Evolutionary conservation across 2,329 filamentous ascomycete species (phyloP).

Genomic region (Fusarium nodosum): DNA sequence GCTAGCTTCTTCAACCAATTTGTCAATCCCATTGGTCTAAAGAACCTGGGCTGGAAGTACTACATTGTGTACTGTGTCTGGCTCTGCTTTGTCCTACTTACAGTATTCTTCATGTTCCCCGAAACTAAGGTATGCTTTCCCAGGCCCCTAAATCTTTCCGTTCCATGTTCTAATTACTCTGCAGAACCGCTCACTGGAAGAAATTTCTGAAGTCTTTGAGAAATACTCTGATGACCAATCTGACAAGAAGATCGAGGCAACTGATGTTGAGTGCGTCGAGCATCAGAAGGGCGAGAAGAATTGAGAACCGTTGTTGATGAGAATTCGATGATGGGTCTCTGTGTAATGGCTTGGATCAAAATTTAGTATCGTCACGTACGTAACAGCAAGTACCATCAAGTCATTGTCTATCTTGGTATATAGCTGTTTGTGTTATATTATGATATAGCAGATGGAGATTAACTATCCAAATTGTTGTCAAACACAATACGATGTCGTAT

Average conservation of each 20-base stretch:
- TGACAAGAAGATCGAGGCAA: fast-evolving
- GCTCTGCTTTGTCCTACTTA: conserved; percentile 55
- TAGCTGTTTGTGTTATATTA: background rate
- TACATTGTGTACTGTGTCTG: conserved; percentile 60
- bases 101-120: conserved; percentile 58
- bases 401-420: background rate
- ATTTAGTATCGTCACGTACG: no score
- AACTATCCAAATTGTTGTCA: fast-evolving
- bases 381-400: background rate
- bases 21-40: conserved; percentile 57
- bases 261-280: background rate
- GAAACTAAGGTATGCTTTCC: conserved; percentile 47
- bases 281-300: background rate
- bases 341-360: fast-evolving
- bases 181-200: background rate
- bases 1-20: conserved; percentile 57
- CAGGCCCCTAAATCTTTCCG: fast-evolving
- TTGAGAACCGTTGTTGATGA: background rate
- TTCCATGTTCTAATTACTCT: background rate
- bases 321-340: no score
- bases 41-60: conserved; percentile 58
- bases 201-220: background rate
- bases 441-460: background rate
- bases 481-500: background rate
- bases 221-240: fast-evolving